These are phyloP conservation scores for Trichoderma atrobrunneum DNA, from an alignment of 2,329 filamentous ascomycete species.

Conservation along the genomic window DNA sequence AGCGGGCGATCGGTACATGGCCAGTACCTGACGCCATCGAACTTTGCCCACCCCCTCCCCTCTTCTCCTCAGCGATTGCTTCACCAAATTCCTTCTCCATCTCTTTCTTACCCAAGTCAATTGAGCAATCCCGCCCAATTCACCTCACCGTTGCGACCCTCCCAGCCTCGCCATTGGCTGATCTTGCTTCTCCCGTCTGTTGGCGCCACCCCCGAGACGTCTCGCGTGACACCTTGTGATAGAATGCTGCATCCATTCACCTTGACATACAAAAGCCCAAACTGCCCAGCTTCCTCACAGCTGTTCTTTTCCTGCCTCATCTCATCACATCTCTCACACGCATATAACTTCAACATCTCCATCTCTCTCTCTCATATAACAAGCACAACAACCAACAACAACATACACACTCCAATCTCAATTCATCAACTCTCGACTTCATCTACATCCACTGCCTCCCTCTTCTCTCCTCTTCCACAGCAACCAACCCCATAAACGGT, in stretches of 20 bases:
- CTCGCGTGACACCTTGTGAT: constrained; percentile 26
- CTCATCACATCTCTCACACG: not conserved
- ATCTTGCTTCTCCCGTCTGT: not conserved
- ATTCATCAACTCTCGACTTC: not conserved
- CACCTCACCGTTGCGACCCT: not conserved
- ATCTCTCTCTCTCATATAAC: not conserved
- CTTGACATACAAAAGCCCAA: constrained; percentile 15
- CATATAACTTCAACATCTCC: not conserved
- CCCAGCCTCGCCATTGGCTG: constrained; percentile 1
- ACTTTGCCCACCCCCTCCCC: not conserved
- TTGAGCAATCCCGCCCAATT: not conserved
- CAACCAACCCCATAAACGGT: not conserved
- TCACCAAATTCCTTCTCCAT: not conserved
- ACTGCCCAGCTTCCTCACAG: not conserved
- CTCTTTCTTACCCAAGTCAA: not conserved
- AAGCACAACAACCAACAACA: not conserved
- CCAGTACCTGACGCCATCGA: not conserved
- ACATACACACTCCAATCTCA: not conserved
- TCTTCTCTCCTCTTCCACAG: not conserved
- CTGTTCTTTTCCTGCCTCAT: not conserved
- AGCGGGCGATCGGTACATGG: not conserved
- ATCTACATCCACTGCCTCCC: no score
- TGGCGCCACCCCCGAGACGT: constrained; percentile 22
- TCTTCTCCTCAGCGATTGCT: not conserved
- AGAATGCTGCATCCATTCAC: constrained; percentile 10